Conservation (phyloP, 192 early-diverging fungal species). For the Entophlyctis helioformis region DNA sequence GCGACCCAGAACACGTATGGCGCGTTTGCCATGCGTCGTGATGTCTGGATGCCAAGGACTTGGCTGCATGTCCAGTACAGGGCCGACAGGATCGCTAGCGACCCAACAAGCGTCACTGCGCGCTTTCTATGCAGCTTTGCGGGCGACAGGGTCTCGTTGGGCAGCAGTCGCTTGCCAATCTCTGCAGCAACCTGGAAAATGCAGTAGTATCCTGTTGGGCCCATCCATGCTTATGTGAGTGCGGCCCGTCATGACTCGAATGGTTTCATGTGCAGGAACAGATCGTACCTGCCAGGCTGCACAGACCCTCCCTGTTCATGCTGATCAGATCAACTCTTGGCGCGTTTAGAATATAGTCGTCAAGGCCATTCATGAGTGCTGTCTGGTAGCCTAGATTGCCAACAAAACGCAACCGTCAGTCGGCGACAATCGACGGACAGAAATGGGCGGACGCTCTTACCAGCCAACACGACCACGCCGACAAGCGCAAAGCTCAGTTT, state of each 20-base stretch:
- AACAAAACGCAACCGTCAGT: too few relatives aligned
- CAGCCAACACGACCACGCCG: conserved; percentile 28
- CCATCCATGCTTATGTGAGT: too few relatives aligned
- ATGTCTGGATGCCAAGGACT: conserved; percentile 41
- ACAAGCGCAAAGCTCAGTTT: conserved; percentile 44
- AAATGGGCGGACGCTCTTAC: too few relatives aligned
- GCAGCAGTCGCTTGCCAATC: conserved; percentile 56
- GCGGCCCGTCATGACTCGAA: background rate
- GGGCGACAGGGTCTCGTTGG: conserved; percentile 7
- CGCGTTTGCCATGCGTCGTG: conserved; percentile 57
- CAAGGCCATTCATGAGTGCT: conserved; percentile 41
- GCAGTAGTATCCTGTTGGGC: conserved; percentile 56
- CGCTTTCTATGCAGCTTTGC: background rate
- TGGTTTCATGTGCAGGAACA: background rate
- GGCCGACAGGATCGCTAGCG: too few relatives aligned
- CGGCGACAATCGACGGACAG: too few relatives aligned
- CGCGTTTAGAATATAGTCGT: conserved; percentile 65
- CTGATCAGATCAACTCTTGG: conserved; percentile 59
- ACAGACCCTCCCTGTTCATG: conserved; percentile 86
- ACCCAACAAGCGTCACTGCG: too few relatives aligned
- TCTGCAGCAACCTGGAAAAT: conserved; percentile 72
- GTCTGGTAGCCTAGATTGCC: conserved; percentile 50
- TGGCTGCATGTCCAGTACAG: too few relatives aligned
- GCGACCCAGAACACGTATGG: conserved; percentile 71
- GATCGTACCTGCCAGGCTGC: conserved; percentile 56